Conservation (phyloP, 1,284 basidiomycete genomes). For the Neotropicomus parvogracilis region DNA sequence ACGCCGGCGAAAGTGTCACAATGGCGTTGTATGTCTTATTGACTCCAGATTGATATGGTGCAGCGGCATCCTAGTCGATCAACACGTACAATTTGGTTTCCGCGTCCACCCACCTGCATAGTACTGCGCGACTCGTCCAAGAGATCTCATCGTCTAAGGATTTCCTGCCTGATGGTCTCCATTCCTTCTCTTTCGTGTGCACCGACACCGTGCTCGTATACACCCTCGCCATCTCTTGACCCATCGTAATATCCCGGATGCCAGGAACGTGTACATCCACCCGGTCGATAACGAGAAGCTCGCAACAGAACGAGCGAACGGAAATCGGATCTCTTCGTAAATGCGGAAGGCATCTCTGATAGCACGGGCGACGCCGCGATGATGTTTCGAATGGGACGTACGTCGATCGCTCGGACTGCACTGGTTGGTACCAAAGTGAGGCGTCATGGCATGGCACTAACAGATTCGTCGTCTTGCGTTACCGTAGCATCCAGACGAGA, state of each 20-base stretch:
- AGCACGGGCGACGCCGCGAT: too few species aligned
- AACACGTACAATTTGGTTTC: conserved; percentile 4
- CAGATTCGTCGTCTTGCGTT: neutral
- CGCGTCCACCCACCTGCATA: conserved; percentile 14
- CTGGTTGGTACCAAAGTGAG: conserved; percentile 28
- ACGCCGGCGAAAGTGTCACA: too few species aligned
- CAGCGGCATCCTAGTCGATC: neutral
- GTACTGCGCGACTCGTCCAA: neutral
- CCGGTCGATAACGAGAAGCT: conserved; percentile 1
- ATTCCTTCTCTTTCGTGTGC: conserved; percentile 10
- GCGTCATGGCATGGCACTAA: conserved; percentile 33
- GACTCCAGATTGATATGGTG: too few species aligned
- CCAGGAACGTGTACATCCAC: conserved; percentile 10
- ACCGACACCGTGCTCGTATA: conserved; percentile 13
- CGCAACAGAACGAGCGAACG: conserved; percentile 11
- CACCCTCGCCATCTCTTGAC: conserved; percentile 4
- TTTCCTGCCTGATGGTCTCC: conserved; percentile 7
- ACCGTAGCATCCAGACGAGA: neutral
- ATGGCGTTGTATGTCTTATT: too few species aligned
- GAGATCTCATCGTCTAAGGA: neutral
- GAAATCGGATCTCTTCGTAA: conserved; percentile 29
- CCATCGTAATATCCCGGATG: conserved; percentile 21
- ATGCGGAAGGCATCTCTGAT: conserved; percentile 24
- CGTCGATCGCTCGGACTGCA: conserved; percentile 34
- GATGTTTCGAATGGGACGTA: conserved; percentile 13